Evolutionary conservation across 352 stramenopile species (phyloP).

Genomic region (Pythium sp.): DNA sequence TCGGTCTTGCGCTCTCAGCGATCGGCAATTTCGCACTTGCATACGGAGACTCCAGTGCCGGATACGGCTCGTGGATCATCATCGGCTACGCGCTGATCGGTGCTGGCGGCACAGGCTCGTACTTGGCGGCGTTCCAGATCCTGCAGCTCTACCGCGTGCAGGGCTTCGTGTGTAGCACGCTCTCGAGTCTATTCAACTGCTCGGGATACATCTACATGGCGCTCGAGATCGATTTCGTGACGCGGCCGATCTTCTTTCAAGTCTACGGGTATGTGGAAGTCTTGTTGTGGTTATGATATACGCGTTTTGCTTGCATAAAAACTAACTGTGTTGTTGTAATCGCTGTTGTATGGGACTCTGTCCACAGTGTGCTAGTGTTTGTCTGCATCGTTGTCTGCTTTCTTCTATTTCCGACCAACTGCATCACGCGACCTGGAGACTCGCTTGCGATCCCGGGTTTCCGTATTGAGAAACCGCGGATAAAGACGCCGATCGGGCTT

Average conservation of each 20-base stretch:
- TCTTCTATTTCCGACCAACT: constrained; percentile 71
- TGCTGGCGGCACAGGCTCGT: constrained; percentile 69
- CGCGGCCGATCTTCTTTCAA: constrained; percentile 50
- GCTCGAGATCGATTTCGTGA: constrained; percentile 52
- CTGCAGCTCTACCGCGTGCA: constrained; percentile 74
- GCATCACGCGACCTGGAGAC: constrained; percentile 45
- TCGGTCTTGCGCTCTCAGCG: constrained; percentile 45
- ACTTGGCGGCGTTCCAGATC: constrained; percentile 78
- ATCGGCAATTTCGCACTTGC: constrained; percentile 61
- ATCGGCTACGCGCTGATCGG: constrained; percentile 65
- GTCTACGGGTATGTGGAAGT: constrained; percentile 46
- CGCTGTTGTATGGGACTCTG: constrained; percentile 4
- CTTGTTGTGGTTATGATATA: not conserved
- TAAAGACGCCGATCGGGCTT: constrained; percentile 58
- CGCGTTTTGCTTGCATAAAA: not conserved
- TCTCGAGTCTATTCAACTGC: constrained; percentile 84
- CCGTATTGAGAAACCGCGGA: constrained; percentile 46
- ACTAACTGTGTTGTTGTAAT: not conserved
- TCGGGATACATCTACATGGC: constrained; percentile 87
- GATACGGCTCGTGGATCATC: constrained; percentile 56
- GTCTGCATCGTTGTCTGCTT: constrained; percentile 49
- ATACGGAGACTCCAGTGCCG: constrained; percentile 48
- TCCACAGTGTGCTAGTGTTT: constrained; percentile 39
- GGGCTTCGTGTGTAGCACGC: constrained; percentile 72
- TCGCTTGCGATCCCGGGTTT: constrained; percentile 49